Conservation (phyloP, 192 early-diverging fungal genomes). For the Backusella macrospora region DNA sequence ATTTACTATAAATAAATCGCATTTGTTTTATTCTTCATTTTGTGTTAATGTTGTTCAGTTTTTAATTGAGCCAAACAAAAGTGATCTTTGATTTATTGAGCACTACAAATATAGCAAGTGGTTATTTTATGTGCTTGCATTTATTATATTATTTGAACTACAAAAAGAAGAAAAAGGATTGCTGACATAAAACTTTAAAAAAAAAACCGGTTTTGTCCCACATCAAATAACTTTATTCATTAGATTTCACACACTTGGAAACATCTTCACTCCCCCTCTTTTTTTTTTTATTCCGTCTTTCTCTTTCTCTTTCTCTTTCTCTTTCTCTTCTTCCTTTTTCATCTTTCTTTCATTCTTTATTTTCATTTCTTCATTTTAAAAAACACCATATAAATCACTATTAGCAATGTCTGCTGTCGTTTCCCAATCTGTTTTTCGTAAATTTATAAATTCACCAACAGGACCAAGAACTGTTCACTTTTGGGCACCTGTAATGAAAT, state of each 20-base stretch:
- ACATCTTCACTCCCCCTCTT: background rate
- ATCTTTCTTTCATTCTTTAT: background rate
- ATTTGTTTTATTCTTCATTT: too few species aligned
- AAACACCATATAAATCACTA: background rate
- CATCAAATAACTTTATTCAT: conserved; percentile 15
- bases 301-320: background rate
- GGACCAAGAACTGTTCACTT: conserved; percentile 97
- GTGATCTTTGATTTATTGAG: too few species aligned
- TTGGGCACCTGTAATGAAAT: conserved; percentile 95
- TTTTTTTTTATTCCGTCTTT: conserved; percentile 1
- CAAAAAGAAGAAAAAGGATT: background rate
- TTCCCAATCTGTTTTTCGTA: conserved; percentile 62
- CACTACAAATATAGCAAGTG: too few species aligned
- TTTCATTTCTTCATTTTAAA: background rate
- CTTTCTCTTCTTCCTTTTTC: background rate
- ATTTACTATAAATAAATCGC: too few species aligned
- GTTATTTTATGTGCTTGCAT: too few species aligned
- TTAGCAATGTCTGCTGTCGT: conserved; percentile 34
- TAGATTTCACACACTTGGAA: conserved; percentile 18
- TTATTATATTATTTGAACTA: background rate
- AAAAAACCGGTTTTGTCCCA: background rate
- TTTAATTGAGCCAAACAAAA: too few species aligned
- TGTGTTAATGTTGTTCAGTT: too few species aligned
- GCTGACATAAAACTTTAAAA: background rate
- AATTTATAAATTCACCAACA: conserved; percentile 75